Evolutionary conservation across 2,329 filamentous ascomycete genomes (phyloP), one percentile per base, ranked within the genome.

Genomic region (Fusarium temperatum): DNA sequence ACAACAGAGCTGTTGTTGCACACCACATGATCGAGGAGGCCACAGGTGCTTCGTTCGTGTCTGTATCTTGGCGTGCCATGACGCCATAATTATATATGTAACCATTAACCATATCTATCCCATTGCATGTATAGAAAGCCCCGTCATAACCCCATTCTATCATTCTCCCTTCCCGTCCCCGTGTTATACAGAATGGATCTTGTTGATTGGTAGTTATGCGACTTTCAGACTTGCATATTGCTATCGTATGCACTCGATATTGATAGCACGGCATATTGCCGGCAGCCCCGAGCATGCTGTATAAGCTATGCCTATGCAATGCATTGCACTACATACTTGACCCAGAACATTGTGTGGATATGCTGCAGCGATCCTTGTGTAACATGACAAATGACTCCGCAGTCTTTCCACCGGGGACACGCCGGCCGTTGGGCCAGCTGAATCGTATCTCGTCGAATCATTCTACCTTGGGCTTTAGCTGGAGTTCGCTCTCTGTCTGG

Each of bases 361-460:
- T 45, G 56, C 51, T 50, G 58, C 41, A 56, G n/a, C 42, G 70
- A 71, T 71, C 61, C 66, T 47, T 68, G 70, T 73, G 70, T 73
- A 73, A 74, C 71, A 59, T 70, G 66, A 74, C 54, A 63, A 60
- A 32, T 56, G 41, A 50, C 66, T 58, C 67, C 67, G 45, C 71
- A 60, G 35, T 47, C 55, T 39, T 28, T 64, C 48, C 17, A 53
- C 59, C 58, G 51, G 67, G 63, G 71, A 28, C 54, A 61, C 58
- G 38, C 63, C 58, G 45, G 58, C 48, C 55, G 45, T 74, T 66
- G 38, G 53, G 28, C 47, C 36, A 55, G 48, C 53, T 68, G 32
- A 53, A 60, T 61, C 55, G 54, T 38, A 60, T 56, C 54, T 24
- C 39, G 60, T 61, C 61, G 50, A 56, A 70, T 53, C 48, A 36